phyloP scores from a whole-genome alignment of 2,329 filamentous ascomycete species.

The Lecanosticta acicola region DNA sequence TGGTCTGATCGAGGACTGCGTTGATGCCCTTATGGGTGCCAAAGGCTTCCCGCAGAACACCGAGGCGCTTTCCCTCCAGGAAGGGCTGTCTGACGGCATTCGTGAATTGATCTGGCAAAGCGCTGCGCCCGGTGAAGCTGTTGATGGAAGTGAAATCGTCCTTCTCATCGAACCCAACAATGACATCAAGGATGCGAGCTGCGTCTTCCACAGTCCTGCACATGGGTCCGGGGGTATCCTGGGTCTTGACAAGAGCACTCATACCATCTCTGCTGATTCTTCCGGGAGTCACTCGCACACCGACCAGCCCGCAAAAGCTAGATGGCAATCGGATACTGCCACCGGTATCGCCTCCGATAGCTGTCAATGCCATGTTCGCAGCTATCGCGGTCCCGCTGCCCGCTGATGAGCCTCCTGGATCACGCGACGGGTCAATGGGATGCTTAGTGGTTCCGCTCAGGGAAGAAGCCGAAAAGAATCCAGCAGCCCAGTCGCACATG shows the following conservation, averaged over 20 bases:
- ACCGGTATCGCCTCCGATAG: slow-evolving; percentile 28
- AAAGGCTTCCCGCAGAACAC: slow-evolving; percentile 22
- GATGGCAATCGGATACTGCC: slow-evolving; percentile 24
- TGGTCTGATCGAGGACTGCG: slow-evolving; percentile 11
- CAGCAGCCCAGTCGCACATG: slow-evolving; percentile 22
- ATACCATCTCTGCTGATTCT: slow-evolving; percentile 25
- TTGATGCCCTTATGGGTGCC: slow-evolving; percentile 21
- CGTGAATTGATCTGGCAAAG: slow-evolving; percentile 8
- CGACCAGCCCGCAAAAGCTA: slow-evolving; percentile 25
- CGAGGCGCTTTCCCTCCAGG: slow-evolving; percentile 18
- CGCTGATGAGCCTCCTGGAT: slow-evolving; percentile 27
- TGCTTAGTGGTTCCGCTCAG: slow-evolving; percentile 22
- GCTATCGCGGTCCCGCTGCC: slow-evolving; percentile 28
- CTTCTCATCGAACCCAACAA: slow-evolving; percentile 21
- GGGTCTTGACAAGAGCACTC: slow-evolving; percentile 18
- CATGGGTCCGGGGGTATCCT: slow-evolving; percentile 27
- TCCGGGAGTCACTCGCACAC: slow-evolving; percentile 25
- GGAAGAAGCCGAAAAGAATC: slow-evolving; percentile 21
- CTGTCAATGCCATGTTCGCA: slow-evolving; percentile 23
- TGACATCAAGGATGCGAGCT: slow-evolving; percentile 21
- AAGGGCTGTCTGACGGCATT: slow-evolving; percentile 17
- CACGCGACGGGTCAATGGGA: slow-evolving; percentile 21
- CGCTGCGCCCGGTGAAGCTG: slow-evolving; percentile 5
- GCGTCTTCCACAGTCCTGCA: slow-evolving; percentile 22
- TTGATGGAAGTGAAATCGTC: slow-evolving; percentile 22